These are phyloP conservation scores for Aureobasidium sp. DNA, from an alignment of 2,329 filamentous ascomycete species.

Conservation along the genomic window DNA sequence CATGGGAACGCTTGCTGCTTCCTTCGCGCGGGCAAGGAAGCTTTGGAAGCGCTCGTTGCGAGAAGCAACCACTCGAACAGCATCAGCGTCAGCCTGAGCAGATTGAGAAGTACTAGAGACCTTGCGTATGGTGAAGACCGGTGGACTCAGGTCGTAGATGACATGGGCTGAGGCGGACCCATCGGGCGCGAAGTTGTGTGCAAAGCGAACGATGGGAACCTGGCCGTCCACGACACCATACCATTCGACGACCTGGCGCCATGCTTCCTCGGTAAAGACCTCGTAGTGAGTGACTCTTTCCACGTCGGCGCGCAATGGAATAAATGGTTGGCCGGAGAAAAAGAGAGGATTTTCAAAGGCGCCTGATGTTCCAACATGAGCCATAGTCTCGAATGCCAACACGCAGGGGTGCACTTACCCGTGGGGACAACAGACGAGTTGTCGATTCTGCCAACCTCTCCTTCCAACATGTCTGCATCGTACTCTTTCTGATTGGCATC, in stretches of 20 bases:
- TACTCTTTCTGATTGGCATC: slow-evolving; percentile 50
- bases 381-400: not conserved
- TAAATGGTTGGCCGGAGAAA: slow-evolving; percentile 42
- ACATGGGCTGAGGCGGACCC: slow-evolving; percentile 53
- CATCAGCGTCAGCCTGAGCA: slow-evolving; percentile 25
- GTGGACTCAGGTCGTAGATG: slow-evolving; percentile 76
- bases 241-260: slow-evolving; percentile 74
- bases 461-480: slow-evolving; percentile 54
- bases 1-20: slow-evolving; percentile 57
- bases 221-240: slow-evolving; percentile 69
- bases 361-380: slow-evolving; percentile 12
- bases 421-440: slow-evolving; percentile 67
- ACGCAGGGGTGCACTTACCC: slow-evolving; percentile 13
- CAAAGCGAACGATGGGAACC: slow-evolving; percentile 64
- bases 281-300: slow-evolving; percentile 63
- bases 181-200: slow-evolving; percentile 65
- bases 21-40: slow-evolving; percentile 72
- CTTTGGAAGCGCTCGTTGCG: slow-evolving; percentile 61
- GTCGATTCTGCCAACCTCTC: slow-evolving; percentile 72
- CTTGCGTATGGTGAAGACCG: slow-evolving; percentile 77
- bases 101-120: slow-evolving; percentile 36
- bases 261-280: slow-evolving; percentile 70
- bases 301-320: slow-evolving; percentile 65
- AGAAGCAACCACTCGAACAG: slow-evolving; percentile 64
- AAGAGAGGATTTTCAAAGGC: slow-evolving; percentile 25